A percentile compares a stretch with the other conserved stretches of the same genome.
Evolutionary conservation across 1,139 yeast species (phyloP).

Genomic region (Hyphopichia fennica): DNA sequence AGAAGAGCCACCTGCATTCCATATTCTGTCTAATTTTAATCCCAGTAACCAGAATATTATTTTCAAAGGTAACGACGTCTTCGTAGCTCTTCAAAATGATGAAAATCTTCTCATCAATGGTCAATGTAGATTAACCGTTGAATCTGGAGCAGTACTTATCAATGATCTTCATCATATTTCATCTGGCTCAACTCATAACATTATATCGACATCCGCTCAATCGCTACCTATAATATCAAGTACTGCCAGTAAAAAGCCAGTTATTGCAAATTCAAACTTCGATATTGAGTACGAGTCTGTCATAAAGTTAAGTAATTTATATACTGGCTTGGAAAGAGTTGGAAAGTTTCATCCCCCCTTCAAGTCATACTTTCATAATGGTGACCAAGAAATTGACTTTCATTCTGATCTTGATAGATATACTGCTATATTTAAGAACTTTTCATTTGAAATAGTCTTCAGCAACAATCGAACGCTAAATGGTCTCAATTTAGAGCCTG

Average conservation of each 20-base stretch:
- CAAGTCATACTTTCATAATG: slow-evolving; percentile 35
- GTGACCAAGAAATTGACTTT: neutral
- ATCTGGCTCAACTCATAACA: slow-evolving; percentile 13
- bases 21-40: slow-evolving; percentile 4
- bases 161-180: slow-evolving; percentile 53
- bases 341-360: slow-evolving; percentile 51
- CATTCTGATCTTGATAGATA: neutral
- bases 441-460: slow-evolving; percentile 40
- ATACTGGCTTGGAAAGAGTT: slow-evolving; percentile 49
- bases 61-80: slow-evolving; percentile 25
- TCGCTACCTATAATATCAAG: slow-evolving; percentile 58
- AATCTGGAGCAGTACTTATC: slow-evolving; percentile 59
- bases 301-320: slow-evolving; percentile 33
- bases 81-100: slow-evolving; percentile 42
- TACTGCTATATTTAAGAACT: slow-evolving; percentile 12
- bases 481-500: slow-evolving; percentile 22
- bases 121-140: slow-evolving; percentile 50
- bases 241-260: slow-evolving; percentile 13
- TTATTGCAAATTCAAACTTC: slow-evolving; percentile 13
- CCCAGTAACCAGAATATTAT: slow-evolving; percentile 32
- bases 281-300: slow-evolving; percentile 43
- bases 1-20: slow-evolving; percentile 7
- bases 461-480: slow-evolving; percentile 16
- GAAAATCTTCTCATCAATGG: slow-evolving; percentile 62
- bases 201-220: slow-evolving; percentile 54